Percentiles rank a stretch among this genome's conserved stretches.
These are phyloP conservation scores for Populus ilicifolia DNA, from an alignment of 345 rosid genomes.

Conservation along the genomic window DNA sequence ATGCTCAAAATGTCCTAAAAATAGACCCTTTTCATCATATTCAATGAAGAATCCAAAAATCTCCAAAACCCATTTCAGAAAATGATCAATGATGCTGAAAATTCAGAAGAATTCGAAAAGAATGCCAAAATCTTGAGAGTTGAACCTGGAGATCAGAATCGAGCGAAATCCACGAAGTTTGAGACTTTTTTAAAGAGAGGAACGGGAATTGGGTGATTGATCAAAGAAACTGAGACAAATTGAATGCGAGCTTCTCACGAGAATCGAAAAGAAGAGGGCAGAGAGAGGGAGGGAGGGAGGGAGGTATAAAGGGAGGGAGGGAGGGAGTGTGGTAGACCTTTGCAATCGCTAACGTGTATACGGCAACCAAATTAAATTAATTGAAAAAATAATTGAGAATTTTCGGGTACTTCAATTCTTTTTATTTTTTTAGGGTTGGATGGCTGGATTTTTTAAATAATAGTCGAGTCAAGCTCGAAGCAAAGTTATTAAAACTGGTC, in stretches of 20 bases:
- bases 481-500: too few relatives aligned
- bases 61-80: background rate
- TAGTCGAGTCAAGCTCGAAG: too few relatives aligned
- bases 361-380: background rate
- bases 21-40: background rate
- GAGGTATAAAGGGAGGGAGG: background rate
- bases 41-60: background rate
- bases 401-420: too few relatives aligned
- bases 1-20: background rate
- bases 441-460: too few relatives aligned
- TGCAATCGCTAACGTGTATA: background rate
- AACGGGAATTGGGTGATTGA: background rate
- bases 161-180: background rate
- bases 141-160: background rate
- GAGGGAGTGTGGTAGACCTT: background rate
- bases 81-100: background rate
- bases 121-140: background rate
- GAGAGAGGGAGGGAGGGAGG: background rate
- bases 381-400: too few relatives aligned
- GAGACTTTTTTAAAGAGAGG: background rate
- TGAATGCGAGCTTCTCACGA: background rate
- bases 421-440: too few relatives aligned
- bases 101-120: background rate
- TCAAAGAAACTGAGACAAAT: background rate
- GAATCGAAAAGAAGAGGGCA: background rate